Conservation (phyloP, 108 stramenopile genomes). For the Pinguiococcus pyrenoidosus region DNA sequence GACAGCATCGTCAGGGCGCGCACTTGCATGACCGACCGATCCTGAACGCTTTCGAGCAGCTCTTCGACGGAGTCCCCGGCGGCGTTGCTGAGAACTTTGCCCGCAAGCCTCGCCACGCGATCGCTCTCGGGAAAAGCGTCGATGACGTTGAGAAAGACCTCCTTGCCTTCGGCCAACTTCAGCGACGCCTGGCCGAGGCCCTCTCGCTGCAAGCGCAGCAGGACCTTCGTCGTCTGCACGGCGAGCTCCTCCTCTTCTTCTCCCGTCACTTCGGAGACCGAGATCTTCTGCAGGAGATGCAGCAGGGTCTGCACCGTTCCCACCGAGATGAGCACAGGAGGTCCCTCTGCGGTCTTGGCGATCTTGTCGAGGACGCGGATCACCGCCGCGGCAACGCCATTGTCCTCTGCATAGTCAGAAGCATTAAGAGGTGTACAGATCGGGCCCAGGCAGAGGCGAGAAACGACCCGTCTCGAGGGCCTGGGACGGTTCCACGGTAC, state of each 20-base stretch:
- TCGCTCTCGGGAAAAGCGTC: background rate
- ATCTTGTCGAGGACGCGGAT: conserved; percentile 1
- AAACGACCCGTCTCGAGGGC: too few species aligned
- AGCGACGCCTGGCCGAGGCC: too few species aligned
- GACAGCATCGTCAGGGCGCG: background rate
- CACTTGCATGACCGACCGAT: background rate
- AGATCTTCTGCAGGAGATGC: background rate
- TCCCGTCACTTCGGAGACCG: background rate
- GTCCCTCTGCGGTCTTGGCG: background rate
- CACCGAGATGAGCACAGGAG: background rate
- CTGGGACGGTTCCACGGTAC: too few species aligned
- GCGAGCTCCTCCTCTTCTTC: background rate
- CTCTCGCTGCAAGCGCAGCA: too few species aligned
- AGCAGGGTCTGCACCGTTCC: background rate
- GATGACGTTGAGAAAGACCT: conserved; percentile 1
- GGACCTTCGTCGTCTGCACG: conserved; percentile 1
- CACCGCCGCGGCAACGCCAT: too few species aligned
- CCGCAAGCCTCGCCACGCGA: background rate
- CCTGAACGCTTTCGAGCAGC: conserved; percentile 1
- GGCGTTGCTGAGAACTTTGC: conserved; percentile 1
- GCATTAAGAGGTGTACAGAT: too few species aligned
- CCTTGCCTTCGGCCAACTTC: conserved; percentile 5
- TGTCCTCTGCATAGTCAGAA: too few species aligned
- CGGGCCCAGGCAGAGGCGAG: too few species aligned
- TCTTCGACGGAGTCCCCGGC: conserved; percentile 3